Evolutionary conservation across 2,329 filamentous ascomycete genomes (phyloP).

Genomic region (Diplodia corticola): DNA sequence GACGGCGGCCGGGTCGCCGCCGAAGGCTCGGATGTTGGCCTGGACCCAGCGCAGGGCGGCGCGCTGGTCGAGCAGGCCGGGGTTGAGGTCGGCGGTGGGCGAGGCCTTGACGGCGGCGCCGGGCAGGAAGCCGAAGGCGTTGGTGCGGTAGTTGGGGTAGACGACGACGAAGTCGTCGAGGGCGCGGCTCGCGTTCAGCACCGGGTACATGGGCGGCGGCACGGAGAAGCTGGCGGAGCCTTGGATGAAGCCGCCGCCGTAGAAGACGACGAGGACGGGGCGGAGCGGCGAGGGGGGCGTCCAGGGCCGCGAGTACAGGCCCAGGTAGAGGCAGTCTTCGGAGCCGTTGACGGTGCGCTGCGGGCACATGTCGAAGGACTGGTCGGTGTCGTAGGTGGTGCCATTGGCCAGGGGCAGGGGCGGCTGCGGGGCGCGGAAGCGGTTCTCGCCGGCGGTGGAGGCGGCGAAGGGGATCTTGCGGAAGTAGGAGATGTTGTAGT

Average conservation of each 20-base stretch:
- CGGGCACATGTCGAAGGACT: slow-evolving; percentile 59
- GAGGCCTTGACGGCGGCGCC: slow-evolving; percentile 55
- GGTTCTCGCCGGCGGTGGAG: slow-evolving; percentile 58
- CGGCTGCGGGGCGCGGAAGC: slow-evolving; percentile 62
- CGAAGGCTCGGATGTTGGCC: slow-evolving; percentile 52
- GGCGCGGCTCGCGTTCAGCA: slow-evolving; percentile 57
- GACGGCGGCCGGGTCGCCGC: slow-evolving; percentile 60
- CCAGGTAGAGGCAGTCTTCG: slow-evolving; percentile 64
- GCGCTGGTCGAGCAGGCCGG: slow-evolving; percentile 65
- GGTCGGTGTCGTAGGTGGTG: slow-evolving; percentile 56
- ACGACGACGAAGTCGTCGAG: slow-evolving; percentile 55
- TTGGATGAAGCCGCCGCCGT: slow-evolving; percentile 62
- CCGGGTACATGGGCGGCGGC: slow-evolving; percentile 58
- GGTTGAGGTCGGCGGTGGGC: slow-evolving; percentile 60
- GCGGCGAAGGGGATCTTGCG: slow-evolving; percentile 63
- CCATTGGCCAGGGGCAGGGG: slow-evolving; percentile 52
- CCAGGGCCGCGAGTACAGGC: slow-evolving; percentile 62
- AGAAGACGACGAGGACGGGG: slow-evolving; percentile 62
- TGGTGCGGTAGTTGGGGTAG: slow-evolving; percentile 58
- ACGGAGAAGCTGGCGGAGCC: slow-evolving; percentile 57
- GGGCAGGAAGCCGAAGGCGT: slow-evolving; percentile 63
- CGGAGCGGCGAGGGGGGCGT: slow-evolving; percentile 40
- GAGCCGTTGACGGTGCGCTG: slow-evolving; percentile 57
- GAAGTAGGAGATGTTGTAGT: slow-evolving; percentile 61
- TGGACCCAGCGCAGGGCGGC: slow-evolving; percentile 62